A percentile compares a stretch with the other conserved stretches of the same genome.
Evolutionary conservation across 345 rosid genomes (phyloP).

Genomic region (Erucastrum elatum): DNA sequence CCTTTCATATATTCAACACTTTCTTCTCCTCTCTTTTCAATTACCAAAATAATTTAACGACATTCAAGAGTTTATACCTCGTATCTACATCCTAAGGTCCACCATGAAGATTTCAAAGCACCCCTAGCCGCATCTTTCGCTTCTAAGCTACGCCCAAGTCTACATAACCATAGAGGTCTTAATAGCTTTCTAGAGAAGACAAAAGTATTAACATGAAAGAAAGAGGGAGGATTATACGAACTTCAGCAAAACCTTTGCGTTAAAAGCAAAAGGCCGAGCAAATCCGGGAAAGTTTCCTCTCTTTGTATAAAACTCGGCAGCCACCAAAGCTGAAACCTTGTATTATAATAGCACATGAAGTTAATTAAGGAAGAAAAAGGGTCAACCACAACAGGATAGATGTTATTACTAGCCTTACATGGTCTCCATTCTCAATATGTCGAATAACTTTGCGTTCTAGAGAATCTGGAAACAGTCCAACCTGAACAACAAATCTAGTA

Average conservation of each 20-base stretch:
- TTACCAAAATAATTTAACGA: not conserved
- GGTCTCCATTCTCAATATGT: constrained; percentile 70
- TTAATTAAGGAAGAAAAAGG: constrained; percentile 23
- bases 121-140: constrained; percentile 96
- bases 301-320: constrained; percentile 78
- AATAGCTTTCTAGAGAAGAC: constrained; percentile 14
- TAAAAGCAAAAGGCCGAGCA: constrained; percentile 77
- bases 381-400: not conserved
- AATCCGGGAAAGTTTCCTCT: constrained; percentile 81
- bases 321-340: constrained; percentile 90
- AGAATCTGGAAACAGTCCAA: constrained; percentile 82
- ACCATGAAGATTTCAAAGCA: constrained; percentile 89
- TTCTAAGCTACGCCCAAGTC: constrained; percentile 69
- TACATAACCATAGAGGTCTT: constrained; percentile 35
- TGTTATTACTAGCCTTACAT: constrained; percentile 49
- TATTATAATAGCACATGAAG: constrained; percentile 23
- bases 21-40: not conserved
- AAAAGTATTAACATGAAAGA: not conserved
- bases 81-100: constrained; percentile 86
- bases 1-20: constrained; percentile 14
- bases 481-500: constrained; percentile 45
- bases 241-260: constrained; percentile 73
- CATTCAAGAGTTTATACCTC: constrained; percentile 42
- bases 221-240: constrained; percentile 43
- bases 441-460: constrained; percentile 73